Conservation (phyloP, 2,329 filamentous ascomycete species). For the Thelonectria discophora region DNA sequence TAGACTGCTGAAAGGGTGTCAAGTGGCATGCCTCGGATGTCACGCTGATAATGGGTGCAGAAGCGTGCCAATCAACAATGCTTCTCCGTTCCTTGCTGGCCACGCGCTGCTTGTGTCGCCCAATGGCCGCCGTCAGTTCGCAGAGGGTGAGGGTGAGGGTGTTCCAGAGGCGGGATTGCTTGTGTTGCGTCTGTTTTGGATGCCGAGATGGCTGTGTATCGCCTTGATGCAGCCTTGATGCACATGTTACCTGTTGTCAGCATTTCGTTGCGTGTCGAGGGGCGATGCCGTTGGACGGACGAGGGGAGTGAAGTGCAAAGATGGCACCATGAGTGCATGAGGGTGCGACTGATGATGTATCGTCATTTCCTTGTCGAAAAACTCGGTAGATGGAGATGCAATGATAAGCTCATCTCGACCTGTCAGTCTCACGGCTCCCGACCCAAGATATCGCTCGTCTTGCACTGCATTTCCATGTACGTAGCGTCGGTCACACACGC, state of each 20-base stretch:
- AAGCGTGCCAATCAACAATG: conserved; percentile 25
- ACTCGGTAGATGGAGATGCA: too few species aligned
- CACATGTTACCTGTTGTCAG: not conserved
- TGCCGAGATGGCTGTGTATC: not conserved
- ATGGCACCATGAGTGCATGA: too few species aligned
- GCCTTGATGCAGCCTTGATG: not conserved
- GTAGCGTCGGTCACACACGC: too few species aligned
- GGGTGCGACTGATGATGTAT: too few species aligned
- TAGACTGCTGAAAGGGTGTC: conserved; percentile 30
- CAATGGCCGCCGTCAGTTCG: not conserved
- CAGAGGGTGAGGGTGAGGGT: too few species aligned
- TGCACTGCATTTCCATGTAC: too few species aligned
- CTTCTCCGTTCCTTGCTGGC: conserved; percentile 18
- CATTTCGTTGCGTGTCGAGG: not conserved
- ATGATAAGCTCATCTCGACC: too few species aligned
- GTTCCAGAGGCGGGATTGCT: not conserved
- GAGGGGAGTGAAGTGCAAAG: not conserved
- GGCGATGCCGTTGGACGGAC: not conserved
- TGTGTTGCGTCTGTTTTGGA: not conserved
- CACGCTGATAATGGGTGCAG: conserved; percentile 26
- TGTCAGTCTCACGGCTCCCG: too few species aligned
- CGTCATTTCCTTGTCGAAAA: too few species aligned
- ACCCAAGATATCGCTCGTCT: too few species aligned
- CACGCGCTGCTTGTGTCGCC: conserved; percentile 2
- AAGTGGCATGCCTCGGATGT: conserved; percentile 16